Base-by-base conservation (phyloP, 2,329 filamentous ascomycete genomes). In the Calonectria pseudoreteaudii region DNA sequence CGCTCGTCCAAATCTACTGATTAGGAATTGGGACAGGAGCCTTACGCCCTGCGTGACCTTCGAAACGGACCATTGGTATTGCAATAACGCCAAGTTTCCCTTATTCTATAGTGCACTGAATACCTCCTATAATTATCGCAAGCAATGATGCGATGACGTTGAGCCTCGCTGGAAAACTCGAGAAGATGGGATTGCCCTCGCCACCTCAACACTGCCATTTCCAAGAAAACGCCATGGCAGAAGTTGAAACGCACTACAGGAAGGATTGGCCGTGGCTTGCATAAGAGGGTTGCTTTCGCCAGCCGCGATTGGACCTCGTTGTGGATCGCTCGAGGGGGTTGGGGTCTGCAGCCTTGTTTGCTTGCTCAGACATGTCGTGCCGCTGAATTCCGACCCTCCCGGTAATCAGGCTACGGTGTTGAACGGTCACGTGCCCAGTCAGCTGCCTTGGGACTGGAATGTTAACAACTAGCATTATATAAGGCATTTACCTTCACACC, bases 41-140 rank as follows among this genome's bases (percentile, higher is more conserved):
- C 18, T 38, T 38, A 2, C 3, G 4, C 41, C n/a, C n/a, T n/a
- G n/a, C 18, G 41, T 14, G 20, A 47, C 41, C 9, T 4, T 44
- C 20, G 9, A 47, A 9, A n/a, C 23, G 8, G n/a, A n/a, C n/a
- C n/a, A n/a, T n/a, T n/a, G n/a, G n/a, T 36, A 13, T 36, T 36
- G 4, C 34, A 36, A 10, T 38, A 16, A 38, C 7, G 13, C 14
- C 36, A 38, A 3, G 13, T 16, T 3, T 5, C 11, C 2, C 36
- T 16, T 16, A 13, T 16, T 38, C 16, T 38, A 9, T 10, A 34
- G 11, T 34, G 31, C 2, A 47, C 41, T n/a, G 10, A n/a, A 9
- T 9, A 47, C 11, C 6, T 10, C 1, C 2, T n/a, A 47, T n/a
- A 8, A 2, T 2, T 1, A 47, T 7, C 8, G 10, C 20, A 11